phyloP scores from a whole-genome alignment of 2,329 filamentous ascomycete species.

The Metarhizium album region DNA sequence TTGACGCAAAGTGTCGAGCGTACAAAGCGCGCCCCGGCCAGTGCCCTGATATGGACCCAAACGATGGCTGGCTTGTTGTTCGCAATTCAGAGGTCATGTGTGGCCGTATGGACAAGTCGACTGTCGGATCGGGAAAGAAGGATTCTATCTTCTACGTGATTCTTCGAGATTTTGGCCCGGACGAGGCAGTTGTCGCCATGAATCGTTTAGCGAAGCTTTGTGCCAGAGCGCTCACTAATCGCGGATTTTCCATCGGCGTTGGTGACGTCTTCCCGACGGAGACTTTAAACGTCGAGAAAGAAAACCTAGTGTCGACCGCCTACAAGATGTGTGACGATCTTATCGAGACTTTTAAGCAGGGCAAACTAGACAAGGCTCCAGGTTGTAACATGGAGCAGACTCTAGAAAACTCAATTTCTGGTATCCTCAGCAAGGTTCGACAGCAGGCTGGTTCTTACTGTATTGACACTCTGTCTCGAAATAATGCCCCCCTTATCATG shows the following conservation, averaged over 20 bases:
- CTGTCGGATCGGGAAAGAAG: constrained; percentile 94
- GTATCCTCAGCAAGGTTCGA: constrained; percentile 84
- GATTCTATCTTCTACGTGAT: constrained; percentile 97
- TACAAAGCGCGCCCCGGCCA: constrained; percentile 53
- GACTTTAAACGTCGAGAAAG: constrained; percentile 55
- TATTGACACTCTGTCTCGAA: constrained; percentile 78
- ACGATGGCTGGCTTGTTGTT: constrained; percentile 85
- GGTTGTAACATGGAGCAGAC: constrained; percentile 89
- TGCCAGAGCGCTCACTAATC: constrained; percentile 76
- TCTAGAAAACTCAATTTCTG: constrained; percentile 81
- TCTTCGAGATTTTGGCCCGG: constrained; percentile 84
- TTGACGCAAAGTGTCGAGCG: constrained; percentile 84
- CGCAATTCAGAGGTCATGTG: constrained; percentile 98
- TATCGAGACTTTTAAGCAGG: constrained; percentile 68
- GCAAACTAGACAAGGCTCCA: constrained; percentile 73
- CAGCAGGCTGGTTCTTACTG: constrained; percentile 85
- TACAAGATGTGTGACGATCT: constrained; percentile 75
- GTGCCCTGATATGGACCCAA: constrained; percentile 63
- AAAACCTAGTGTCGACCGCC: constrained; percentile 62
- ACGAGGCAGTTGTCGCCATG: constrained; percentile 84
- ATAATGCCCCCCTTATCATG: constrained; percentile 93
- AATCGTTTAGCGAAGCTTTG: constrained; percentile 86
- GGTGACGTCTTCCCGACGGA: constrained; percentile 83
- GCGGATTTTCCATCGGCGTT: constrained; percentile 93
- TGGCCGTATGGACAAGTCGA: constrained; percentile 94